phyloP scores from a whole-genome alignment of 2,329 filamentous ascomycete species.

The Metarhizium guizhouense region DNA sequence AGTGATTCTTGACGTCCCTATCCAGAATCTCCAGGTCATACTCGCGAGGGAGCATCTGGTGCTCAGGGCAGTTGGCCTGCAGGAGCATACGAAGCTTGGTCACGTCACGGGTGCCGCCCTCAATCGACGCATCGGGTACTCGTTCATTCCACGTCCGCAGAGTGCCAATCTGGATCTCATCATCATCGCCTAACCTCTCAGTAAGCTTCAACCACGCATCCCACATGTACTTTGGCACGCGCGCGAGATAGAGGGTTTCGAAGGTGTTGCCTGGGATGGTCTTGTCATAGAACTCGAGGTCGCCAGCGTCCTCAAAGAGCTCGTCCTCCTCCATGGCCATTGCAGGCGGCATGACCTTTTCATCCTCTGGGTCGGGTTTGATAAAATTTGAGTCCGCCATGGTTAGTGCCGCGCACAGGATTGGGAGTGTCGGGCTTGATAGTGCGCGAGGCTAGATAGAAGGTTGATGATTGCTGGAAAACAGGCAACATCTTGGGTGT shows the following conservation, averaged over 20 bases:
- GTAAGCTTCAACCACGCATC: constrained; percentile 56
- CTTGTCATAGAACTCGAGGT: constrained; percentile 47
- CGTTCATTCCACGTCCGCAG: constrained; percentile 50
- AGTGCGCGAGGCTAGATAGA: not conserved
- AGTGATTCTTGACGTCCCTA: constrained; percentile 68
- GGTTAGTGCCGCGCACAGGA: constrained; percentile 1
- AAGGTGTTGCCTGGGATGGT: constrained; percentile 26
- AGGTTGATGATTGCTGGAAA: not conserved
- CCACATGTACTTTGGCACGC: constrained; percentile 73
- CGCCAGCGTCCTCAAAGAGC: constrained; percentile 52
- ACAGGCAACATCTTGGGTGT: not conserved
- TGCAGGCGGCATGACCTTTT: constrained; percentile 25
- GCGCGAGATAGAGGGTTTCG: constrained; percentile 58
- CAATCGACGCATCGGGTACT: constrained; percentile 42
- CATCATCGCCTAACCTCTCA: constrained; percentile 63
- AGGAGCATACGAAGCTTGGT: constrained; percentile 55
- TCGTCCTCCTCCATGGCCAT: constrained; percentile 53
- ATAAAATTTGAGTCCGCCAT: constrained; percentile 29
- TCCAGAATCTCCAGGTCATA: constrained; percentile 69
- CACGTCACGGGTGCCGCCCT: constrained; percentile 25
- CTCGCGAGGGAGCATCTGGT: constrained; percentile 74
- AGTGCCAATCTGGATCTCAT: constrained; percentile 73
- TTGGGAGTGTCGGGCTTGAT: not conserved
- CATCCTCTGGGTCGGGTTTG: constrained; percentile 42
- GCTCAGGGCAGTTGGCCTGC: constrained; percentile 51